Percentiles rank a stretch among this genome's conserved stretches.
phyloP scores from a whole-genome alignment of 352 stramenopile genomes.

The Pythium oligandrum region DNA sequence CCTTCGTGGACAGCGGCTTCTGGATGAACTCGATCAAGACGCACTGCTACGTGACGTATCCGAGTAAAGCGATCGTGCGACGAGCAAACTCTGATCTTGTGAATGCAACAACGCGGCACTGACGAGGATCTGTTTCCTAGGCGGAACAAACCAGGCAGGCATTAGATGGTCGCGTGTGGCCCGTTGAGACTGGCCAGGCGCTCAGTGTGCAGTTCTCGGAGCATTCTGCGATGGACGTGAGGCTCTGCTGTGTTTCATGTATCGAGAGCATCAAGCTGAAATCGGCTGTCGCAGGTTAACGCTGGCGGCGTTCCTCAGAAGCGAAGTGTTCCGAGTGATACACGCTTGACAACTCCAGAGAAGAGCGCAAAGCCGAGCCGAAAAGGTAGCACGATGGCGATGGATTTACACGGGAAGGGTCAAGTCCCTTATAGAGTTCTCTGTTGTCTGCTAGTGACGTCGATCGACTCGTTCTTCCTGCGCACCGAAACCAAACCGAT shows the following conservation, averaged over 20 bases:
- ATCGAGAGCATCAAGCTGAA: too few relatives aligned
- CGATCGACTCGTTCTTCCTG: conserved; percentile 72
- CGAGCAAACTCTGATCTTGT: too few relatives aligned
- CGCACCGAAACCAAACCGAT: conserved; percentile 76
- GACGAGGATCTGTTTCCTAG: conserved; percentile 14
- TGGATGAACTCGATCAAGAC: conserved; percentile 89
- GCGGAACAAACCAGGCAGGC: conserved; percentile 37
- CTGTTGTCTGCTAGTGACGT: conserved; percentile 8
- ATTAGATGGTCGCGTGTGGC: conserved; percentile 63
- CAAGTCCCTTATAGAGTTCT: too few relatives aligned
- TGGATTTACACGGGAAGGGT: too few relatives aligned
- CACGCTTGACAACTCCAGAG: not conserved
- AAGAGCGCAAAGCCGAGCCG: conserved; percentile 1
- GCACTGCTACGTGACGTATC: conserved; percentile 81
- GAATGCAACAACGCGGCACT: too few relatives aligned
- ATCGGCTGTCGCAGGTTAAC: too few relatives aligned
- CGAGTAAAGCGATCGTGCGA: too few relatives aligned
- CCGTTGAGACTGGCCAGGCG: conserved; percentile 43
- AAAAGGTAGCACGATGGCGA: too few relatives aligned
- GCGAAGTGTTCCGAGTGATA: too few relatives aligned
- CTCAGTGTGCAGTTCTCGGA: conserved; percentile 34
- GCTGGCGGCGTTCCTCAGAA: too few relatives aligned
- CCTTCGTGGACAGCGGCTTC: conserved; percentile 69
- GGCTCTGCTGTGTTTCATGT: not conserved
- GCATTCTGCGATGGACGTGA: conserved; percentile 46